Percentiles rank a stretch among this genome's conserved stretches.
These are phyloP conservation scores for Saksenaea vasiformis DNA, from an alignment of 371 early-diverging fungal species.

Conservation along the genomic window DNA sequence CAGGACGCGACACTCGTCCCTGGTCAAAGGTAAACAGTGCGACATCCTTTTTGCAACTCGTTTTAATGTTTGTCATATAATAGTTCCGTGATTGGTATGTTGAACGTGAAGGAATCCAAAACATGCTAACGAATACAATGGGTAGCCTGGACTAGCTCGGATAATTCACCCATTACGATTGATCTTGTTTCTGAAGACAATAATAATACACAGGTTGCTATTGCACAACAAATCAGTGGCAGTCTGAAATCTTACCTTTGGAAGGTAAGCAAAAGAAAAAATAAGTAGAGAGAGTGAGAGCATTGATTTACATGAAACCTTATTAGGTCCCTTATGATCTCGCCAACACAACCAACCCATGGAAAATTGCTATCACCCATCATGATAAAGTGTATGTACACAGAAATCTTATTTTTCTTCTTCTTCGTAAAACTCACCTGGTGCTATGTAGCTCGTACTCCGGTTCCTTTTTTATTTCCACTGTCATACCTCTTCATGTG, in stretches of 20 bases:
- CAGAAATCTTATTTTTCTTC: no score
- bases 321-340: background rate
- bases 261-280: background rate
- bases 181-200: background rate
- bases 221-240: background rate
- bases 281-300: no score
- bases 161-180: background rate
- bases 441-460: background rate
- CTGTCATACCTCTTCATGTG: background rate
- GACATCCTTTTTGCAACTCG: no score
- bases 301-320: no score
- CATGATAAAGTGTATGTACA: background rate
- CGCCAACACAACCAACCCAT: background rate
- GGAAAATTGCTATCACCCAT: background rate
- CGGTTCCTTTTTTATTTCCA: background rate
- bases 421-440: no score
- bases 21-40: slow-evolving; percentile 1
- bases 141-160: background rate
- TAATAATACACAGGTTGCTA: background rate
- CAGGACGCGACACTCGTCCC: background rate
- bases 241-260: background rate
- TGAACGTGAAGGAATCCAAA: no score
- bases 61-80: no score
- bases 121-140: no score
- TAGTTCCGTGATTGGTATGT: background rate